Percentiles rank a stretch among this genome's conserved stretches.
phyloP scores from a whole-genome alignment of 2,329 filamentous ascomycete species.

The Penicillium sp. region DNA sequence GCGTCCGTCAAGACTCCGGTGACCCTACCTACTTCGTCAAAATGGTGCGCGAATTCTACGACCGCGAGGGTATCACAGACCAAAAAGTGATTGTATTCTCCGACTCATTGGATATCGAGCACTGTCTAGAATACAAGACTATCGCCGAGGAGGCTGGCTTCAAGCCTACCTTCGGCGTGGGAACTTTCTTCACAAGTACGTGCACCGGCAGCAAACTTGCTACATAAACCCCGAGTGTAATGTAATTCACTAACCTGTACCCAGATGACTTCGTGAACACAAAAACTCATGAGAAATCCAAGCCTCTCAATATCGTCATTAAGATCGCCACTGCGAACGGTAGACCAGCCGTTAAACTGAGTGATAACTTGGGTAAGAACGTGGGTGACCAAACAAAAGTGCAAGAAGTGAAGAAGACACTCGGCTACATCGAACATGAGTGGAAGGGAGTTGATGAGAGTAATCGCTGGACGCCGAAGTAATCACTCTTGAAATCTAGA shows the following conservation, averaged over 20 bases:
- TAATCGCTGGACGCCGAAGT: conserved; percentile 69
- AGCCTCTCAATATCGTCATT: conserved; percentile 95
- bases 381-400: conserved; percentile 83
- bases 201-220: not conserved
- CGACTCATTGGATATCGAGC: conserved; percentile 88
- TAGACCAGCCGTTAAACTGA: conserved; percentile 87
- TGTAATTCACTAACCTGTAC: conserved; percentile 11
- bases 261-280: conserved; percentile 77
- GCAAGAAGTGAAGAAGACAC: conserved; percentile 76
- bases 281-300: conserved; percentile 77
- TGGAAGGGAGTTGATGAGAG: conserved; percentile 87
- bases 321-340: conserved; percentile 87
- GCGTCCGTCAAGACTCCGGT: conserved; percentile 88
- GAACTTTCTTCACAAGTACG: conserved; percentile 86
- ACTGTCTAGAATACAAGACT: conserved; percentile 86
- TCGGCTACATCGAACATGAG: conserved; percentile 83
- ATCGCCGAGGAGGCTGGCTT: conserved; percentile 81
- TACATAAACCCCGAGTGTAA: too few relatives aligned
- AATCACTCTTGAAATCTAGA: not conserved
- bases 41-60: conserved; percentile 80
- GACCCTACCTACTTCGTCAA: conserved; percentile 80
- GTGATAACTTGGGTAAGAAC: conserved; percentile 90
- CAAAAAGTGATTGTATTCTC: conserved; percentile 94
- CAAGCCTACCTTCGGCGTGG: conserved; percentile 87
- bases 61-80: conserved; percentile 71